Evolutionary conservation across 2,329 filamentous ascomycete genomes (phyloP).

Genomic region (Aspergillus unguis): DNA sequence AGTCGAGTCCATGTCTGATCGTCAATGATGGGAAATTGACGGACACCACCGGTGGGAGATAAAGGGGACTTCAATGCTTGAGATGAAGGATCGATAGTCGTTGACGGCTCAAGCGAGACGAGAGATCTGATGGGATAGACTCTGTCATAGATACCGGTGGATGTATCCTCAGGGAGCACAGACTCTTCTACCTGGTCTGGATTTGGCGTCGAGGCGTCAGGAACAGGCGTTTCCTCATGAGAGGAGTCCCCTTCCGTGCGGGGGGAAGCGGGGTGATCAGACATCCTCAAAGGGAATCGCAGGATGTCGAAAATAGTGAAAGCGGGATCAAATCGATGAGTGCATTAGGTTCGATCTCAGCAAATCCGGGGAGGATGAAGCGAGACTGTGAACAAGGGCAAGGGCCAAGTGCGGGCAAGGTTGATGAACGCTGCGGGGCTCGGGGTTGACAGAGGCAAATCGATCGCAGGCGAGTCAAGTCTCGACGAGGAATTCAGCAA

Average conservation of each 20-base stretch:
- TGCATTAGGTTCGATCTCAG: slow-evolving; percentile 1
- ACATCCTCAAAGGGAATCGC: neutral
- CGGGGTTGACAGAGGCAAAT: neutral
- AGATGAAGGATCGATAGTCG: slow-evolving; percentile 32
- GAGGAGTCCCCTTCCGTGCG: neutral
- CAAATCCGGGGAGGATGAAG: neutral
- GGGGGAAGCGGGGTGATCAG: neutral
- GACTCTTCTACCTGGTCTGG: neutral
- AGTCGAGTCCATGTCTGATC: slow-evolving; percentile 24
- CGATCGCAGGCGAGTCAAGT: neutral
- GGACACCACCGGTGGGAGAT: slow-evolving; percentile 21
- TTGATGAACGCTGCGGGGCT: neutral
- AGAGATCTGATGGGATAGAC: slow-evolving; percentile 83
- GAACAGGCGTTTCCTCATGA: neutral
- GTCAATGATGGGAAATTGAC: slow-evolving; percentile 30
- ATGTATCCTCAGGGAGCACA: neutral
- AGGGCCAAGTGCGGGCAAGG: neutral
- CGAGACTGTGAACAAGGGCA: neutral
- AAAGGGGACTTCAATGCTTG: slow-evolving; percentile 5
- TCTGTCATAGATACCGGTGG: slow-evolving; percentile 49
- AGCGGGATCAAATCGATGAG: neutral
- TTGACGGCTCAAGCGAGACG: slow-evolving; percentile 63
- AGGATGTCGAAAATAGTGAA: neutral
- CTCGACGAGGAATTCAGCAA: neutral
- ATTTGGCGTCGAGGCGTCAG: neutral